A percentile compares a stretch with the other conserved stretches of the same genome.
Conservation (phyloP, 2,329 filamentous ascomycete species). For the Thelonectria rubi region DNA sequence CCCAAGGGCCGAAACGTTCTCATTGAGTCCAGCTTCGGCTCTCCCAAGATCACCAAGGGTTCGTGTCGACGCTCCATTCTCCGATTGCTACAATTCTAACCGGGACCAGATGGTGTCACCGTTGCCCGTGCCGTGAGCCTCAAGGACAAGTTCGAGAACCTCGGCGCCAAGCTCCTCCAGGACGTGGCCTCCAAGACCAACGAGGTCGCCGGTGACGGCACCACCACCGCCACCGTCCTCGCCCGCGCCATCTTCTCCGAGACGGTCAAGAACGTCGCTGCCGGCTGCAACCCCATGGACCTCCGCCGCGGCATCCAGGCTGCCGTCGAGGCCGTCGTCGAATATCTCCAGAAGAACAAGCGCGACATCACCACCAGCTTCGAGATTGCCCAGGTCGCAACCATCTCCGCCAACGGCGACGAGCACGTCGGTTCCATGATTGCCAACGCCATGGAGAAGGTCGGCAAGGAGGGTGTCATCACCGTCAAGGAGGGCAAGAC, state of each 20-base stretch:
- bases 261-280: constrained; percentile 99
- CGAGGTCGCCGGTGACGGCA: constrained; percentile 98
- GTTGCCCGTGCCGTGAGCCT: constrained; percentile 90
- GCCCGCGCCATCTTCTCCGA: constrained; percentile 99
- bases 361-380: constrained; percentile 96
- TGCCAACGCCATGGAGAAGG: constrained; percentile 99
- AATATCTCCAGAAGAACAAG: constrained; percentile 95
- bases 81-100: constrained; percentile 28
- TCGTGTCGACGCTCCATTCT: constrained; percentile 43
- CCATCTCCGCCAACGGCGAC: constrained; percentile 97
- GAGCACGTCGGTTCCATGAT: constrained; percentile 94
- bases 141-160: constrained; percentile 99
- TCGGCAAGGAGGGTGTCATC: constrained; percentile 99
- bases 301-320: constrained; percentile 96
- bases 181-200: constrained; percentile 99
- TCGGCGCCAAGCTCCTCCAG: constrained; percentile 94
- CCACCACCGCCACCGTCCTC: constrained; percentile 96
- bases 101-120: constrained; percentile 78
- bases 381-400: constrained; percentile 97
- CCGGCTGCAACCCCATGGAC: constrained; percentile 99
- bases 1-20: constrained; percentile 98
- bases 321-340: constrained; percentile 92
- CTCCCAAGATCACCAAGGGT: constrained; percentile 99
- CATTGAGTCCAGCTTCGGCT: constrained; percentile 98
- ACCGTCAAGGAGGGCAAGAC: constrained; percentile 99